Evolutionary conservation across 2,329 filamentous ascomycete genomes (phyloP).

Genomic region (Amauroascus niger): DNA sequence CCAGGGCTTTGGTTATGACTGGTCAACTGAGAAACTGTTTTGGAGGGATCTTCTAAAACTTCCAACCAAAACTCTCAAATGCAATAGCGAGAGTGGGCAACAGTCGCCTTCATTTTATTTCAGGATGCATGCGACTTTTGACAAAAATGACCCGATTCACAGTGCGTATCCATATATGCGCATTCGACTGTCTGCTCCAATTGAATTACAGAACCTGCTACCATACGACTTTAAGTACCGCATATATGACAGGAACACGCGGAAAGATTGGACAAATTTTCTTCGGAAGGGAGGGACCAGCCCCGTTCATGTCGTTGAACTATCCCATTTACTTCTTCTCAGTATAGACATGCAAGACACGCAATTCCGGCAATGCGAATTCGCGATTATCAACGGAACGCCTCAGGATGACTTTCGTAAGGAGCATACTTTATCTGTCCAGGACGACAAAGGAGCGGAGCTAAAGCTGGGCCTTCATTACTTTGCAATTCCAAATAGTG

Average conservation of each 20-base stretch:
- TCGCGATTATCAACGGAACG: slow-evolving; percentile 90
- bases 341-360: slow-evolving; percentile 97
- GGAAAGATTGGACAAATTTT: slow-evolving; percentile 99
- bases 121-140: slow-evolving; percentile 79
- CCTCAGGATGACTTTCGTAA: slow-evolving; percentile 78
- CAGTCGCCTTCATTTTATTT: slow-evolving; percentile 81
- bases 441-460: slow-evolving; percentile 70
- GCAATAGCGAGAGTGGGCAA: slow-evolving; percentile 74
- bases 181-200: slow-evolving; percentile 78
- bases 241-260: slow-evolving; percentile 97
- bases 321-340: slow-evolving; percentile 83
- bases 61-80: slow-evolving; percentile 78
- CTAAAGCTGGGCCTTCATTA: slow-evolving; percentile 83
- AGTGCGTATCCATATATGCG: slow-evolving; percentile 90
- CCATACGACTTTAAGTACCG: slow-evolving; percentile 99
- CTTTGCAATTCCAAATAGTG: slow-evolving; percentile 77
- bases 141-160: slow-evolving; percentile 72
- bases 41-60: slow-evolving; percentile 84
- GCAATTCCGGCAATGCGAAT: slow-evolving; percentile 87
- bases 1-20: slow-evolving; percentile 90
- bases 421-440: slow-evolving; percentile 68
- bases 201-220: slow-evolving; percentile 87
- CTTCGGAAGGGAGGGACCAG: slow-evolving; percentile 91
- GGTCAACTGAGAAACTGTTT: slow-evolving; percentile 81
- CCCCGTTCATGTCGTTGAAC: slow-evolving; percentile 91